A percentile compares a stretch with the other conserved stretches of the same genome.
Conservation (phyloP, 164 flowering plant genomes). For the Saururus chinensis region DNA sequence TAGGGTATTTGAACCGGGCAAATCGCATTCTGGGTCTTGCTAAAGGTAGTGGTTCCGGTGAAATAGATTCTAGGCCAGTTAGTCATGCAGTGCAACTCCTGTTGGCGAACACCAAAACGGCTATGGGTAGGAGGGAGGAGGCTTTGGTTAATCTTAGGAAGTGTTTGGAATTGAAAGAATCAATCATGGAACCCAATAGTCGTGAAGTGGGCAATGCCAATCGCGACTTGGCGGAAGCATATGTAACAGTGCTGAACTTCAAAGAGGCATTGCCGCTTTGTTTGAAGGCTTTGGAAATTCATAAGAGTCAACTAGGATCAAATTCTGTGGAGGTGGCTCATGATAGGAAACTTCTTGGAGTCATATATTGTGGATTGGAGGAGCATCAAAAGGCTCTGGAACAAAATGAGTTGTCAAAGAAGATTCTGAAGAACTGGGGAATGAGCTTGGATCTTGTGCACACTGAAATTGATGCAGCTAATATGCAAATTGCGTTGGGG, state of each 20-base stretch:
- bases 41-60: constrained; percentile 35
- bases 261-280: constrained; percentile 69
- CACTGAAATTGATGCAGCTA: constrained; percentile 85
- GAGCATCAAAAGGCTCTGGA: constrained; percentile 77
- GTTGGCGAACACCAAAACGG: constrained; percentile 67
- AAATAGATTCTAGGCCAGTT: constrained; percentile 46
- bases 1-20: constrained; percentile 66
- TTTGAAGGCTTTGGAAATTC: constrained; percentile 72
- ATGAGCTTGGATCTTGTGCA: constrained; percentile 53
- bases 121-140: constrained; percentile 85
- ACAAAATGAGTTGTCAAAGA: constrained; percentile 63
- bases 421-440: constrained; percentile 74
- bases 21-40: constrained; percentile 47
- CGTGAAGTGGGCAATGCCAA: constrained; percentile 62
- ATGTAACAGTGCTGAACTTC: constrained; percentile 63
- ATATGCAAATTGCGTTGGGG: constrained; percentile 81
- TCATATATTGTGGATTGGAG: constrained; percentile 77
- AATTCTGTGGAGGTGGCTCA: constrained; percentile 86
- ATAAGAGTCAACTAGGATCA: constrained; percentile 40
- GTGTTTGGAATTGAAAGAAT: constrained; percentile 67
- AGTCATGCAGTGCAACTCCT: constrained; percentile 60
- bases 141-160: constrained; percentile 53
- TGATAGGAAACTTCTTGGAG: constrained; percentile 75
- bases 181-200: constrained; percentile 49
- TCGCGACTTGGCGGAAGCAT: constrained; percentile 72